Conservation (phyloP, 2,329 filamentous ascomycete genomes). For the Aspergillus terreus region DNA sequence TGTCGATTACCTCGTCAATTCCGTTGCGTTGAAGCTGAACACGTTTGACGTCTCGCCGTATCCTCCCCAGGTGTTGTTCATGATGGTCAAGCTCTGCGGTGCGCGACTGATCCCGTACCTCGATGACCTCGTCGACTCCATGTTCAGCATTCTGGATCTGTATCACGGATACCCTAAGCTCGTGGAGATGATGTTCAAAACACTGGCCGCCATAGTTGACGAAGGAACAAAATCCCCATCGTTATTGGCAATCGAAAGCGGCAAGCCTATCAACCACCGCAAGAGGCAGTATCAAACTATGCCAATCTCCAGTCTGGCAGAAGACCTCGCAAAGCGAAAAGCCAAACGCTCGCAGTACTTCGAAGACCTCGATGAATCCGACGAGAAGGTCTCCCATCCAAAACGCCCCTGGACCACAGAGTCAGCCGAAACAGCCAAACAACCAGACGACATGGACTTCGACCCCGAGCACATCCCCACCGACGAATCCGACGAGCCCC, state of each 20-base stretch:
- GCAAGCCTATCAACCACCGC: conserved; percentile 21
- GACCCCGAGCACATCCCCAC: conserved; percentile 20
- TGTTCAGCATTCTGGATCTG: conserved; percentile 89
- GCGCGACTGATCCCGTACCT: conserved; percentile 78
- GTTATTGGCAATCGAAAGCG: conserved; percentile 43
- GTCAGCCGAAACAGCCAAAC: conserved; percentile 16
- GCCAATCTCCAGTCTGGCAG: conserved; percentile 29
- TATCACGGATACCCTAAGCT: conserved; percentile 89
- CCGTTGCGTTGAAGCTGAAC: conserved; percentile 82
- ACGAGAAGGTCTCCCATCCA: conserved; percentile 25
- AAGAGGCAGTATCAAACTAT: conserved; percentile 30
- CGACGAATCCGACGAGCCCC: conserved; percentile 30
- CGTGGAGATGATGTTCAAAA: conserved; percentile 79
- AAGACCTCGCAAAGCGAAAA: conserved; percentile 32
- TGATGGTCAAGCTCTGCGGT: conserved; percentile 90
- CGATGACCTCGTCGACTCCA: conserved; percentile 84
- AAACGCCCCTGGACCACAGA: conserved; percentile 30
- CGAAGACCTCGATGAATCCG: conserved; percentile 23
- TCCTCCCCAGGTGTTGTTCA: conserved; percentile 81
- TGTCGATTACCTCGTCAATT: conserved; percentile 94
- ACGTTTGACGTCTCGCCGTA: conserved; percentile 89
- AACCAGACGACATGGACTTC: not conserved
- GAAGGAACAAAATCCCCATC: conserved; percentile 64
- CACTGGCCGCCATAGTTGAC: conserved; percentile 76
- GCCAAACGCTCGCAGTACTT: conserved; percentile 23